These are phyloP conservation scores for Amoebophrya sp. DNA, from an alignment of 169 alveolate species.

Conservation along the genomic window DNA sequence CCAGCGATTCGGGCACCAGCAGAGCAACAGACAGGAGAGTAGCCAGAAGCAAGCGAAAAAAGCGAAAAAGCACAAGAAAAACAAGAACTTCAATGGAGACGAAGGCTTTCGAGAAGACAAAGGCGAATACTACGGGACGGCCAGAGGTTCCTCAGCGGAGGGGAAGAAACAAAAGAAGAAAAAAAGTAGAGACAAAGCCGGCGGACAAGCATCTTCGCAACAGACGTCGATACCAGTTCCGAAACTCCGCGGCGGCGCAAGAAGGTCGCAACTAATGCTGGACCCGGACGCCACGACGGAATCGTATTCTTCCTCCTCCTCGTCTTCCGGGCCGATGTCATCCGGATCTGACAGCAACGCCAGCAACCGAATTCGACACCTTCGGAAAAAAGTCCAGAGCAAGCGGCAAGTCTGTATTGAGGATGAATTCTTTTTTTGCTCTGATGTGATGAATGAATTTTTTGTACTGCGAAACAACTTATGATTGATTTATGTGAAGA, in stretches of 20 bases:
- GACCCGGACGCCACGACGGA: neutral
- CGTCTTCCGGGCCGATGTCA: neutral
- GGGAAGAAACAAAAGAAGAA: neutral
- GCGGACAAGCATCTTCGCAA: neutral
- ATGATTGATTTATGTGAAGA: neutral
- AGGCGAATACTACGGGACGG: too few species aligned
- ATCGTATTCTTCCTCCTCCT: neutral
- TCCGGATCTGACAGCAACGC: neutral
- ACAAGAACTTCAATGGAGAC: too few species aligned
- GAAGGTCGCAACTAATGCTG: neutral
- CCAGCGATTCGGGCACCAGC: too few species aligned
- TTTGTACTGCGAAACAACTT: neutral
- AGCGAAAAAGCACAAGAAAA: too few species aligned
- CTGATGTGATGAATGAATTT: too few species aligned
- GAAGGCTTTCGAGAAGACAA: too few species aligned
- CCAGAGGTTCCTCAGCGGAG: neutral
- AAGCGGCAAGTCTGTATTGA: neutral
- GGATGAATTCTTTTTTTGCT: neutral
- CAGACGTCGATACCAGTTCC: neutral
- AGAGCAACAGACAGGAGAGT: too few species aligned
- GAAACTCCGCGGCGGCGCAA: neutral
- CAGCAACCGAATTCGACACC: neutral
- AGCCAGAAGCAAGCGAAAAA: too few species aligned
- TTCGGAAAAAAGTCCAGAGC: neutral
- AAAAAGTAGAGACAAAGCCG: neutral